A percentile compares a stretch with the other conserved stretches of the same genome.
phyloP scores from a whole-genome alignment of 352 stramenopile species.

The Pythium guiyangense region DNA sequence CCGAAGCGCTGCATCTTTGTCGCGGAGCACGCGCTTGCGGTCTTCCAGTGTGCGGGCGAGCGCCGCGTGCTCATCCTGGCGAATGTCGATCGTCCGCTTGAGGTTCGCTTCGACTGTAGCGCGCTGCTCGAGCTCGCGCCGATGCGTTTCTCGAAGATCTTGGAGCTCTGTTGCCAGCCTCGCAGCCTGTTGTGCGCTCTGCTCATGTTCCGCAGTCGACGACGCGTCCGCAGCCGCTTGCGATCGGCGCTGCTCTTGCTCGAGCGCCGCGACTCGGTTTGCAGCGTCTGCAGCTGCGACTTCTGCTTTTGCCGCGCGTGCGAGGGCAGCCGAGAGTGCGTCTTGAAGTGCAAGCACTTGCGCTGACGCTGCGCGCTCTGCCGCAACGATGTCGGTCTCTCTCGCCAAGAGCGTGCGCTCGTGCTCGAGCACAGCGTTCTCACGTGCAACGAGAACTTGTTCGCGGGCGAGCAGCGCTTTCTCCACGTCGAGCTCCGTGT shows the following conservation, averaged over 20 bases:
- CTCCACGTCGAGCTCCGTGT: constrained; percentile 54
- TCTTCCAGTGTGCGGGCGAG: constrained; percentile 15
- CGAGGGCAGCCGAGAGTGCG: constrained; percentile 16
- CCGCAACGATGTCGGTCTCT: constrained; percentile 19
- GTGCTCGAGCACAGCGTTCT: constrained; percentile 27
- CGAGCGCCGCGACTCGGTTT: constrained; percentile 8
- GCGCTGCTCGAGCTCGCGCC: constrained; percentile 1
- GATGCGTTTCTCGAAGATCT: constrained; percentile 5
- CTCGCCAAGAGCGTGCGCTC: constrained; percentile 31
- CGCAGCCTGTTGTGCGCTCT: neutral
- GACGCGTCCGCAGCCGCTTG: no score
- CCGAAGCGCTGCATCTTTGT: constrained; percentile 12
- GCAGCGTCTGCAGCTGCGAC: constrained; percentile 21
- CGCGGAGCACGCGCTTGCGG: constrained; percentile 16
- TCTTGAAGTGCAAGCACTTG: constrained; percentile 26
- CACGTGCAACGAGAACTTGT: constrained; percentile 21
- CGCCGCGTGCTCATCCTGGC: constrained; percentile 13
- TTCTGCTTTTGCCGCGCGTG: constrained; percentile 23
- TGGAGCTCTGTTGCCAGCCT: constrained; percentile 1
- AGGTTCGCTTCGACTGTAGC: constrained; percentile 9
- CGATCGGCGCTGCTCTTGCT: neutral
- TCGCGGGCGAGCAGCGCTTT: constrained; percentile 44
- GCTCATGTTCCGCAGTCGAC: neutral
- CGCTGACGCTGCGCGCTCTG: constrained; percentile 2
- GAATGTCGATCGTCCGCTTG: constrained; percentile 14